Evolutionary conservation across 2,329 filamentous ascomycete genomes (phyloP), one percentile per base, ranked within the genome.

Genomic region (Ceratocystis variospora): DNA sequence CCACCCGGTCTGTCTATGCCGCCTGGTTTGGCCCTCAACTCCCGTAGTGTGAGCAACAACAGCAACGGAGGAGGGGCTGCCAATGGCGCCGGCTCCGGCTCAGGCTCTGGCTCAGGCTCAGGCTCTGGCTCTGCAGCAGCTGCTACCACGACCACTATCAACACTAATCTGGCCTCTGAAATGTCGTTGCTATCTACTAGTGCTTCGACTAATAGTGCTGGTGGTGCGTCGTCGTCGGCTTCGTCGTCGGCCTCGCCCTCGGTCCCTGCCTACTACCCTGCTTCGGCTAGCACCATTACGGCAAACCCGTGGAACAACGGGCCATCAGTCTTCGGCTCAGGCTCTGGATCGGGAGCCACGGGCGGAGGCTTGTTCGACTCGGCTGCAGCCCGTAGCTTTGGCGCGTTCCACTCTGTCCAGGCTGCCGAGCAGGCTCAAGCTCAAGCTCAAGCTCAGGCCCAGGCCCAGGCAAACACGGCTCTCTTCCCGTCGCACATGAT

Each of bases 1-100:
- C 92, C 92, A 12, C 92, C 92, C 0, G 92, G 92, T 1, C 81
- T 96, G 7, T 74, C 84, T 1, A 85, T 84, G 5, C 91, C 91
- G 15, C 89, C 90, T 1, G 89, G 89, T 12, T 78, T 93, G 44
- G 79, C 15, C 67, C 69, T 19, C 70, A 71, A 15, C 73, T 73
- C 19, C 53, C 66, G 41, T 25, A 48, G n/a, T 46, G 28, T 46
- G 19, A 62, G 45, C 46, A 57, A 53, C 62, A 50, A 33, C 46
- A 50, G 28, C 57, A 41, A n/a, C 59, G 25, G 53, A n/a, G 28
- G 22, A 12, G 64, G 33, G n/a, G 37, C 59, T n/a, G 46, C 25
- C 5, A 44, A 28, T 31, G 28, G 25, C 53, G 12, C 7, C 53
- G 59, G 63, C 28, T 41, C 12, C 33, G 31, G 33, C 10, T 68